Evolutionary conservation across 306 rosid genomes (phyloP).

Genomic region (Mimosa pudica): DNA sequence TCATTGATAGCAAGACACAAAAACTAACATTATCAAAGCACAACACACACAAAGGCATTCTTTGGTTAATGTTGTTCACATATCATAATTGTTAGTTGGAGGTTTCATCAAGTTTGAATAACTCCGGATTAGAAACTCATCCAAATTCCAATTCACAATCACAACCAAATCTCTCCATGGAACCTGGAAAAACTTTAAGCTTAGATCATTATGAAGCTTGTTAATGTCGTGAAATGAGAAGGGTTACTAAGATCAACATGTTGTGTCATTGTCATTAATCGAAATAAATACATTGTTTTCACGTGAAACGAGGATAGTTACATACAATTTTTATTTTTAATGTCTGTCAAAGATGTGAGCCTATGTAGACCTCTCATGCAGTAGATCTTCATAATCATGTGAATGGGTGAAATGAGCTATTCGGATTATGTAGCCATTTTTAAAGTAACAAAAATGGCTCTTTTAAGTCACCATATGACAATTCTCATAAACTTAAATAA

Average conservation of each 20-base stretch:
- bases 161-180: too few relatives aligned
- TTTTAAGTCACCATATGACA: too few relatives aligned
- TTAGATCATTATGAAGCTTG: not conserved
- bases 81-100: not conserved
- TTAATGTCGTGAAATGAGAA: too few relatives aligned
- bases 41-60: too few relatives aligned
- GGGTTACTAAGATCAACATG: not conserved
- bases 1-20: not conserved
- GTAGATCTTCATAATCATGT: slow-evolving; percentile 18
- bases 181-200: not conserved
- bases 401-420: slow-evolving; percentile 12
- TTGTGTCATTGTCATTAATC: not conserved
- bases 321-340: not conserved
- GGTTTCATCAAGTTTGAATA: not conserved
- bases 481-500: too few relatives aligned
- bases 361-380: not conserved
- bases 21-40: not conserved
- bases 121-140: not conserved
- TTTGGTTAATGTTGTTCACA: not conserved
- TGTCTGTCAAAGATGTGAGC: slow-evolving; percentile 4
- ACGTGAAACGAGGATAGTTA: not conserved
- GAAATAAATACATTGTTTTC: not conserved
- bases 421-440: too few relatives aligned
- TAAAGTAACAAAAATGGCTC: too few relatives aligned
- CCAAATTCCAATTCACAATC: not conserved